Evolutionary conservation across 139 green algal genomes (phyloP).

Genomic region (Coelastrella sp.): DNA sequence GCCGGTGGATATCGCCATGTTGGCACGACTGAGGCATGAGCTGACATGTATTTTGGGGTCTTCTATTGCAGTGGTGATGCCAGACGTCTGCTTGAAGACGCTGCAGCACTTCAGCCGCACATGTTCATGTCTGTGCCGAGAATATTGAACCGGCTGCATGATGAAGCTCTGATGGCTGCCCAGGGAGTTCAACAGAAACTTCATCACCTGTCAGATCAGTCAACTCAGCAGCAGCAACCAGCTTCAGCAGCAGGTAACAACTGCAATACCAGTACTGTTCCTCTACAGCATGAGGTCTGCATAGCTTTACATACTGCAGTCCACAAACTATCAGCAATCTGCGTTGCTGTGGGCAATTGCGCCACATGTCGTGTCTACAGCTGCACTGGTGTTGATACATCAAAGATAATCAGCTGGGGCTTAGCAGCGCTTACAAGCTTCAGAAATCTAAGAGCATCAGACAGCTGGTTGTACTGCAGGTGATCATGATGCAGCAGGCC

Average conservation of each 20-base stretch:
- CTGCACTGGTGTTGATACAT: background rate
- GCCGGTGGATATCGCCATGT: too few relatives aligned
- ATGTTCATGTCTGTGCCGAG: slow-evolving; percentile 92
- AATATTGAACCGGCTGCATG: slow-evolving; percentile 97
- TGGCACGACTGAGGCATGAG: too few relatives aligned
- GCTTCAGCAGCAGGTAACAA: slow-evolving; percentile 51
- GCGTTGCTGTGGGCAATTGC: too few relatives aligned
- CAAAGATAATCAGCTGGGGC: background rate
- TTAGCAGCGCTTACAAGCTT: background rate
- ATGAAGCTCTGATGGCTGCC: slow-evolving; percentile 70
- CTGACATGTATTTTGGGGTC: too few relatives aligned
- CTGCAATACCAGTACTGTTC: too few relatives aligned
- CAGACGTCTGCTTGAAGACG: slow-evolving; percentile 84
- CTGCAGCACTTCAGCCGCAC: slow-evolving; percentile 50
- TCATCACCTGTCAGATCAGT: too few relatives aligned
- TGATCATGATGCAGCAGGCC: slow-evolving; percentile 69
- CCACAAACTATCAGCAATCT: too few relatives aligned
- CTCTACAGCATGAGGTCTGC: too few relatives aligned
- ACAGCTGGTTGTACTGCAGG: background rate
- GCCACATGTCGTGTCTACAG: too few relatives aligned
- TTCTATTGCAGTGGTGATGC: slow-evolving; percentile 94
- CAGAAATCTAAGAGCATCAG: background rate
- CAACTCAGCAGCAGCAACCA: slow-evolving; percentile 77
- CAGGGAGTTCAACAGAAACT: too few relatives aligned
- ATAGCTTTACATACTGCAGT: too few relatives aligned